These are phyloP conservation scores for Tetraselmis chui DNA, from an alignment of 139 green algal species.

Conservation along the genomic window DNA sequence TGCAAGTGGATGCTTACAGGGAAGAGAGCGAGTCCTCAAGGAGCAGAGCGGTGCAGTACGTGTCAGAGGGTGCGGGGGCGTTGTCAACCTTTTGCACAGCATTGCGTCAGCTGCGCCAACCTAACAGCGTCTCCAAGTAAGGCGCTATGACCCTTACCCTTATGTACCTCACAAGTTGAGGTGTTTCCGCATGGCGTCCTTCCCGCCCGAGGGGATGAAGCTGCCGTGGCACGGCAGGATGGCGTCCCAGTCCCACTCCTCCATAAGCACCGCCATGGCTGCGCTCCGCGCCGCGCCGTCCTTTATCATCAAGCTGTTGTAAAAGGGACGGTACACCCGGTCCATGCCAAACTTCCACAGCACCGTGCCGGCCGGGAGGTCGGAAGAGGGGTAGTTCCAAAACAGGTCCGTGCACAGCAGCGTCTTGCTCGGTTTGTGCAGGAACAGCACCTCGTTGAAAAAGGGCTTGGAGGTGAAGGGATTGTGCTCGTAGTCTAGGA, in stretches of 20 bases:
- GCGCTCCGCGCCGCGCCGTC: slow-evolving; percentile 23
- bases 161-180: background rate
- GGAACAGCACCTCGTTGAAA: slow-evolving; percentile 57
- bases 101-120: background rate
- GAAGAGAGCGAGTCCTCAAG: too few relatives aligned
- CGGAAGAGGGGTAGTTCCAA: slow-evolving; percentile 43
- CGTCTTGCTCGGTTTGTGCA: slow-evolving; percentile 26
- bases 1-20: too few relatives aligned
- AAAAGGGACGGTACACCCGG: slow-evolving; percentile 51
- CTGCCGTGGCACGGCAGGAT: slow-evolving; percentile 54
- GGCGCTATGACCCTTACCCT: too few relatives aligned
- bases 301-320: slow-evolving; percentile 48
- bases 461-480: slow-evolving; percentile 44
- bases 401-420: slow-evolving; percentile 45
- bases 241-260: slow-evolving; percentile 34
- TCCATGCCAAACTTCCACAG: slow-evolving; percentile 60
- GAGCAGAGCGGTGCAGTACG: too few relatives aligned
- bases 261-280: slow-evolving; percentile 18
- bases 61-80: too few relatives aligned
- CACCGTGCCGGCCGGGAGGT: slow-evolving; percentile 23
- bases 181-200: slow-evolving; percentile 15
- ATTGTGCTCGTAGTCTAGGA: slow-evolving; percentile 40
- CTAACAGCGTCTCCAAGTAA: too few relatives aligned
- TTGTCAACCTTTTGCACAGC: too few relatives aligned
- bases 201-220: slow-evolving; percentile 18